These are phyloP conservation scores for Coniophora puteana DNA, from an alignment of 1,284 basidiomycete species.

Conservation along the genomic window DNA sequence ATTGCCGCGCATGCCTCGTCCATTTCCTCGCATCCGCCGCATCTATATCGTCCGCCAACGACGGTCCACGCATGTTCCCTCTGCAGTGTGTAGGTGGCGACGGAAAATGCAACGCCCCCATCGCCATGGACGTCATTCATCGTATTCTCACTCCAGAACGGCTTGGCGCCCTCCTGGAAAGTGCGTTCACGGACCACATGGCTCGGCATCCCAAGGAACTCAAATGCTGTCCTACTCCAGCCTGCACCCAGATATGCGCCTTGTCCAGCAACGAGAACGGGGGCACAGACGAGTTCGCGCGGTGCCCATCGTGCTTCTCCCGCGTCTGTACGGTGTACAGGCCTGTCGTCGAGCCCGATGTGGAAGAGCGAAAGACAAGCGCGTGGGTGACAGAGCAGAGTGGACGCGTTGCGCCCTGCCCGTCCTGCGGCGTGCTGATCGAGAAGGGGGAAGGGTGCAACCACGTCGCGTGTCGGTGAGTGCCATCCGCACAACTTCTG, in stretches of 20 bases:
- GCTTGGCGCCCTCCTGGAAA: constrained; percentile 43
- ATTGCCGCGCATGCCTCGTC: constrained; percentile 48
- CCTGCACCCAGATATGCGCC: constrained; percentile 54
- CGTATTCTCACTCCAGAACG: constrained; percentile 39
- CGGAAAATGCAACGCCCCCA: constrained; percentile 39
- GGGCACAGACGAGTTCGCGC: constrained; percentile 26
- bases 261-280: constrained; percentile 18
- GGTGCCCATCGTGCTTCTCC: constrained; percentile 49
- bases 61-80: constrained; percentile 43
- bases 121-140: constrained; percentile 48
- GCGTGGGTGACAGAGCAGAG: constrained; percentile 33
- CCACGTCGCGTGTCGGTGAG: constrained; percentile 42
- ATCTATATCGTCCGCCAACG: too few relatives aligned
- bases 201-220: constrained; percentile 42
- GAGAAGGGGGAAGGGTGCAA: constrained; percentile 54
- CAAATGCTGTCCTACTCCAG: constrained; percentile 53
- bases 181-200: constrained; percentile 41
- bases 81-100: constrained; percentile 51
- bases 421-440: constrained; percentile 40
- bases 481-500: constrained; percentile 1
- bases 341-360: constrained; percentile 29
- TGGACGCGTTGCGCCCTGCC: constrained; percentile 34
- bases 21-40: constrained; percentile 46
- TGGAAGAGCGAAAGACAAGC: constrained; percentile 43
- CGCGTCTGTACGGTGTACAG: constrained; percentile 43